Base-by-base conservation (phyloP, 1,284 basidiomycete genomes). In the Dichomitus squalens region DNA sequence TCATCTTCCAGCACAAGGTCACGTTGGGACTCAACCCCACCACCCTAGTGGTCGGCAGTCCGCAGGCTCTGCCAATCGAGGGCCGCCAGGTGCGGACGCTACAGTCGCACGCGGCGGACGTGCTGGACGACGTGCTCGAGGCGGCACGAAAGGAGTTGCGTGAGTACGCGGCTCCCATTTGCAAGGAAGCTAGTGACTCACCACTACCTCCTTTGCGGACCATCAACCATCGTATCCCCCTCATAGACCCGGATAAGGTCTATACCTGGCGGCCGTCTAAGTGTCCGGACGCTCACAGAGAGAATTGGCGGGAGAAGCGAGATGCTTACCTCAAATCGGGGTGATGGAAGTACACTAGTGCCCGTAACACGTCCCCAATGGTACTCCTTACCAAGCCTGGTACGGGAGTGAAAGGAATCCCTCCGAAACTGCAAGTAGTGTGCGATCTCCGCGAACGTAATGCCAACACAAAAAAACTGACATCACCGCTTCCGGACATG, bases 191-290 rank as follows among this genome's bases (percentile, higher is more conserved):
- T 0, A 56, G 49, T 0, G 65, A 74, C 7, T 70, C 71, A 5
- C 58, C 58, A 0, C 48, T 76, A 12, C 75, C 70, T 0, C 75
- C 71, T 0, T 44, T 76, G 1, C 52, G 73, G 1, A 69, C 59
- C 0, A 71, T 78, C 9, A 78, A 78, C 48, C 74, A 78, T 51
- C 52, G 51, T 0, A 77, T 78, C 3, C 75, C 74, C 0, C 39
- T 78, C 4, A 73, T 75, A 12, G 70, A 78, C 33, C 61, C 70
- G 20, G 43, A 54, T 0, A 70, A 70, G 39, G 50, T 68, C 1
- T 75, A 75, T 41, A 35, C 59, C 0, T 75, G 68, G 62, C 58
- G 70, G 16, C 70, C 68, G 5, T 71, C 69, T 0, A 58, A 61
- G n/a, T 58, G 72, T 50, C 67, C 72, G 3, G 70, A 75, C 14